phyloP scores from a whole-genome alignment of 1,284 basidiomycete species.

The Pterulicium gracile region DNA sequence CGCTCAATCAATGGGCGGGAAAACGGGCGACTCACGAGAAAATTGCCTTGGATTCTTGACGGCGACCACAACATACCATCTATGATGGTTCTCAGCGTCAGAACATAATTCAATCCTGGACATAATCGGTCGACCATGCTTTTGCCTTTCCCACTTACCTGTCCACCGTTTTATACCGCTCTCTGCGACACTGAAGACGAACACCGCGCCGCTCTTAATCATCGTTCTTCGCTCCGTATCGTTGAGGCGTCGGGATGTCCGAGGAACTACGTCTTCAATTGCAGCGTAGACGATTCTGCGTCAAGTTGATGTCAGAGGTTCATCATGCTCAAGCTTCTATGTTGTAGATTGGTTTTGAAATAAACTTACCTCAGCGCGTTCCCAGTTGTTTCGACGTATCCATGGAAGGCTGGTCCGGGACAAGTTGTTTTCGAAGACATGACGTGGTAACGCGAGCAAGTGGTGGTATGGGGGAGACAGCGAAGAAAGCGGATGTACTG shows the following conservation, averaged over 20 bases:
- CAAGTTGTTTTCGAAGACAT: constrained; percentile 31
- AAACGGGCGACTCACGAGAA: constrained; percentile 43
- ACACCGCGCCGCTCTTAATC: constrained; percentile 73
- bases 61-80: constrained; percentile 76
- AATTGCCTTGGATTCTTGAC: constrained; percentile 73
- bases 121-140: constrained; percentile 5
- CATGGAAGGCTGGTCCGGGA: constrained; percentile 48
- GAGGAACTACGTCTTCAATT: constrained; percentile 58
- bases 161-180: constrained; percentile 83
- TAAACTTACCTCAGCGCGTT: constrained; percentile 71
- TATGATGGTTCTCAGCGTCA: constrained; percentile 5
- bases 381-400: constrained; percentile 67
- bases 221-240: constrained; percentile 63
- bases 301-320: background rate
- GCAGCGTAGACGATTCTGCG: constrained; percentile 31
- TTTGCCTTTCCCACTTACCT: constrained; percentile 18
- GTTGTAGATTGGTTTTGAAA: too few species aligned
- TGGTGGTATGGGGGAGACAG: too few species aligned
- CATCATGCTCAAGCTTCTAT: too few species aligned
- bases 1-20: background rate
- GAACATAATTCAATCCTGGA: constrained; percentile 5
- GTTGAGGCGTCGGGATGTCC: constrained; percentile 68
- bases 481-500: too few species aligned
- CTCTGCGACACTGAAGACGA: constrained; percentile 75
- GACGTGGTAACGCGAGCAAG: too few species aligned